Evolutionary conservation across 768 basidiomycete species (phyloP), one percentile per base, ranked within the genome.

Genomic region (Tremella mesenterica): DNA sequence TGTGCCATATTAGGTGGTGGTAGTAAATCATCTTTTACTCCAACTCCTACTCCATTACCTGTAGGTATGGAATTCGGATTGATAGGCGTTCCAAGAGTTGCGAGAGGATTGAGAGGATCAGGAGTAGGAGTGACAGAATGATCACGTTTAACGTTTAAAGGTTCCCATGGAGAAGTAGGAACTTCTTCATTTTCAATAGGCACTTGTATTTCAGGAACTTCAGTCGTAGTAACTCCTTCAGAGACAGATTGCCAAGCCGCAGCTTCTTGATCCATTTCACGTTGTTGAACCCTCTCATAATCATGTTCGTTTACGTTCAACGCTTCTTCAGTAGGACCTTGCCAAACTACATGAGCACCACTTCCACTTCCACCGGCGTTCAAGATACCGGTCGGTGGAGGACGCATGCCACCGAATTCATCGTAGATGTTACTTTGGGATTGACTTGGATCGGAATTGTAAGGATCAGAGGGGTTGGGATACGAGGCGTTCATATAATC

Each of bases 211-310:
- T 6, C 36, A 14, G 23, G 23, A 21, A 29, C 46, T 20, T 50
- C 18, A 8, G 49, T 27, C 7, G 13, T 14, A 43, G 44, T 57
- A 44, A 20, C 26, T 49, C 39, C 48, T 38, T n/a, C 47, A 39
- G 25, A 47, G 38, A 12, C 45, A 56, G n/a, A 5, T 23, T 57
- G 55, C 53, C 54, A 52, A 5, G 43, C 53, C 20, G 50, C 52
- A 41, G 61, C 61, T 38, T 60, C 53, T 20, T 48, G 56, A 21
- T 59, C 55, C 25, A 61, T 44, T 18, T 54, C 36, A n/a, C 50
- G 48, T 30, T 69, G 64, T 48, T 64, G 62, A 39, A 65, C 64
- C 25, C 57, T 61, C 56, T 69, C 67, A 49, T 69, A 69, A n/a
- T 56, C 64, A 25, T 59, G 53, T n/a, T 38, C 47, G 18, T 8